Percentiles rank a stretch among this genome's conserved stretches.
These are phyloP conservation scores for Neurospora tetrasperma DNA, from an alignment of 495 filamentous ascomycete species.

Conservation along the genomic window DNA sequence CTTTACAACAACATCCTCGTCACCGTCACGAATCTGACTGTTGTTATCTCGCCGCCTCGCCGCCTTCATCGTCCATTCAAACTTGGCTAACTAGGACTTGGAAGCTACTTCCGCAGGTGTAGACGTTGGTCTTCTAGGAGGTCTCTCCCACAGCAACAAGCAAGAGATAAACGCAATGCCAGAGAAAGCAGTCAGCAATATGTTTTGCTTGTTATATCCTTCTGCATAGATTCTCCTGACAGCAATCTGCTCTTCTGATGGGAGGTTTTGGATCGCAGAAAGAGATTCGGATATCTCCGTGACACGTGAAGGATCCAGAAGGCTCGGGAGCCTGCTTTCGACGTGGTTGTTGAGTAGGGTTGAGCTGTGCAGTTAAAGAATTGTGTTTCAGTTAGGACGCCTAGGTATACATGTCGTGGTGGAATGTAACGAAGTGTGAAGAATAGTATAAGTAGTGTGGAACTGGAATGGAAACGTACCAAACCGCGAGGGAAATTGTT, in stretches of 20 bases:
- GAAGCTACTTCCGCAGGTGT: background rate
- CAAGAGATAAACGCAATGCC: background rate
- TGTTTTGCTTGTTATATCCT: slow-evolving; percentile 6
- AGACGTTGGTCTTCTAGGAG: background rate
- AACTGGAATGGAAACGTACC: background rate
- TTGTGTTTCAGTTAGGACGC: background rate
- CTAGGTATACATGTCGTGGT: background rate
- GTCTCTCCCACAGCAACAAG: background rate
- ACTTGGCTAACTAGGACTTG: background rate
- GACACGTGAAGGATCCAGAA: background rate
- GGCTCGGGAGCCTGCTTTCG: background rate
- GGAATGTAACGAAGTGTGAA: background rate
- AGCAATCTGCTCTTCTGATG: background rate
- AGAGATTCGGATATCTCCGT: slow-evolving; percentile 5
- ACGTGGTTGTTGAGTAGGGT: slow-evolving; percentile 9
- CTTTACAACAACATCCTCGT: background rate
- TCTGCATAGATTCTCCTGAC: slow-evolving; percentile 1
- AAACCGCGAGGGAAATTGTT: slow-evolving; percentile 30
- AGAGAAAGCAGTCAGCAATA: background rate
- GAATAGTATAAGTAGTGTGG: background rate
- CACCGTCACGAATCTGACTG: background rate
- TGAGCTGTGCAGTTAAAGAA: background rate
- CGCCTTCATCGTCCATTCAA: background rate
- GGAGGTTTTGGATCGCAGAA: background rate
- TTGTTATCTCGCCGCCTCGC: background rate